Evolutionary conservation across 768 basidiomycete species (phyloP).

Genomic region (Lentinula guzmanii): DNA sequence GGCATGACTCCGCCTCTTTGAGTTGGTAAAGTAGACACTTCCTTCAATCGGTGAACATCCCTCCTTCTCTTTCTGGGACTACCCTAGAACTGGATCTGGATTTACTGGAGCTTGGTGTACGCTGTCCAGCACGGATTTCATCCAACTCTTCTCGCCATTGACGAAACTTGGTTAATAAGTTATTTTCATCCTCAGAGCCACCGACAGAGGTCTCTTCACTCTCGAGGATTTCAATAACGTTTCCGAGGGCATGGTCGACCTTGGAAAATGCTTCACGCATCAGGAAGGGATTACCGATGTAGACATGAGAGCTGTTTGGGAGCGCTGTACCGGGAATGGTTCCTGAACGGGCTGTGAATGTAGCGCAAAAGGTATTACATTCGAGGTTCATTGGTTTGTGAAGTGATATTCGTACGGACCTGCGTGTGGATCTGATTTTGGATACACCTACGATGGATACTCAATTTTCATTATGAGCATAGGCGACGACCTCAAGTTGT

Average conservation of each 20-base stretch:
- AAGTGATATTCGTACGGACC: not conserved
- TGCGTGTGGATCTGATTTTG: slow-evolving; percentile 5
- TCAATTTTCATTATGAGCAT: not conserved
- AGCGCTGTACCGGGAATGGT: not conserved
- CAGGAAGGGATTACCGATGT: slow-evolving; percentile 42
- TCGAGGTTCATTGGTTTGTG: too few species aligned
- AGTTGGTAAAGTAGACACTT: too few species aligned
- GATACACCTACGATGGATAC: not conserved
- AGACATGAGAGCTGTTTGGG: not conserved
- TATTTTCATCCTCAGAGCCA: slow-evolving; percentile 24
- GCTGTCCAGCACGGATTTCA: slow-evolving; percentile 19
- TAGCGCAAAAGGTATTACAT: not conserved
- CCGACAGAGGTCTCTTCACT: slow-evolving; percentile 33
- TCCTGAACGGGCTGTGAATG: not conserved
- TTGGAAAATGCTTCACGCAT: slow-evolving; percentile 36
- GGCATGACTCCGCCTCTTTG: too few species aligned
- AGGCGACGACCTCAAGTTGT: too few species aligned
- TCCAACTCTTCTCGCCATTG: slow-evolving; percentile 36
- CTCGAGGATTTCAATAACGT: slow-evolving; percentile 38
- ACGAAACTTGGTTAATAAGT: slow-evolving; percentile 31
- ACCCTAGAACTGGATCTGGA: slow-evolving; percentile 10
- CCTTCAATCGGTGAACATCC: slow-evolving; percentile 26
- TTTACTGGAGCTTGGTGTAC: slow-evolving; percentile 8
- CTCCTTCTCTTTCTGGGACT: slow-evolving; percentile 20
- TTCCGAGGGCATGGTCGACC: slow-evolving; percentile 35